Evolutionary conservation across 2,329 filamentous ascomycete genomes (phyloP), one percentile per base, ranked within the genome.

Genomic region (Chaetomiaceae sp.): DNA sequence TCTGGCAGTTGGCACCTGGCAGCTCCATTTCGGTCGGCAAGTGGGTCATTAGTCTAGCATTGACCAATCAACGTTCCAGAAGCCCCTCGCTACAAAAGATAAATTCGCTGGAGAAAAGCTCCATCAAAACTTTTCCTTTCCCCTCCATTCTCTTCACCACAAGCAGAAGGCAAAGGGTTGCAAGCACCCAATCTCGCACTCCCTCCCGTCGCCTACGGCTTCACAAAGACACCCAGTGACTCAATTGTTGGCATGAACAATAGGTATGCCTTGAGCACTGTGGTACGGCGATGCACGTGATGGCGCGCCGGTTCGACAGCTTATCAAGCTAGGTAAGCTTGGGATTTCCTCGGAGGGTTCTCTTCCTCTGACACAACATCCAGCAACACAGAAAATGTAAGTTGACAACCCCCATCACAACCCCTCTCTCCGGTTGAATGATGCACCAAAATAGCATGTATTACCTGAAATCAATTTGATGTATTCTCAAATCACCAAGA

Each of bases 401-500:
- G 57, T 53, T 22, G 19, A n/a, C 53, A 33, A n/a, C 17, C 37
- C 38, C 17, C 9, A 1, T 15, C 33, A 39, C 11, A 9, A 12
- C n/a, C 31, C 14, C 44, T 34, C 33, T 25, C 33, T 19, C 11
- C 33, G 51, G 51, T 60, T 58, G 56, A 36, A 79, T 81, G 78
- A 81, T 80, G 79, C 64, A 74, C 62, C 54, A 68, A n/a, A 69
- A 73, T 68, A 78, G 77, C 78, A 80, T 80, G 76, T 79, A 79
- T 79, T 79, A 79, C 73, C 77, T 80, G 77, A 80, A 71, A 66
- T 69, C 51, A 69, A n/a, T 68, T 71, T 82, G 80, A 81, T 80
- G 73, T 76, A 71, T 71, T 70, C 67, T 66, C 80, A 79, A 81
- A 82, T 83, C 80, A 85, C 82, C 82, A 85, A 85, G 82, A 85